A percentile compares a stretch with the other conserved stretches of the same genome.
Evolutionary conservation across 768 basidiomycete species (phyloP).

Genomic region (Psilocybe azurescens): DNA sequence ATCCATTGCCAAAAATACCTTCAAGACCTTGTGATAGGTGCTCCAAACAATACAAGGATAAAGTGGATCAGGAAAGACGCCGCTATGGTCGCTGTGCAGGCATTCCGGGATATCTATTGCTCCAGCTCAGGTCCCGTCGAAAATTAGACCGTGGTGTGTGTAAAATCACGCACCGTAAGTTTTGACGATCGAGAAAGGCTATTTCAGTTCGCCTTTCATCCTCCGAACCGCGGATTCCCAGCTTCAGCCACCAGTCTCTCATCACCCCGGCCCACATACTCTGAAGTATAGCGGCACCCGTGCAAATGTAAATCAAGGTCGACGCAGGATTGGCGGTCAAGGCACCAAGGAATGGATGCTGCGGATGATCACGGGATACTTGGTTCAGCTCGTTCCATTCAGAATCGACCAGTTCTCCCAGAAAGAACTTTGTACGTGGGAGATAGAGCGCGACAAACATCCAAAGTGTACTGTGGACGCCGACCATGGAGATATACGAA

Average conservation of each 20-base stretch:
- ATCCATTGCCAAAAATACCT: conserved; percentile 9
- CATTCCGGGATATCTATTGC: conserved; percentile 53
- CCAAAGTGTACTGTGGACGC: conserved; percentile 70
- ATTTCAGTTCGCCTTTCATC: conserved; percentile 49
- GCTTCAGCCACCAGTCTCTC: conserved; percentile 59
- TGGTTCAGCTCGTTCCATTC: conserved; percentile 34
- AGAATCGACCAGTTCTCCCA: conserved; percentile 42
- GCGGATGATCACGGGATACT: conserved; percentile 64
- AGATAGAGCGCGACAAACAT: conserved; percentile 70
- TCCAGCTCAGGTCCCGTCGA: conserved; percentile 9
- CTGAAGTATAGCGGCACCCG: conserved; percentile 60
- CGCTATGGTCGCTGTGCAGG: conserved; percentile 57
- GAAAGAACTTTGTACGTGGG: conserved; percentile 56
- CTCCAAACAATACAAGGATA: conserved; percentile 73
- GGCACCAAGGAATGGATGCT: conserved; percentile 70
- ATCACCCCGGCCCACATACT: conserved; percentile 79
- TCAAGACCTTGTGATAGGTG: conserved; percentile 65
- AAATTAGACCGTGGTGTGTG: neutral
- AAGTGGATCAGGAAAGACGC: conserved; percentile 52
- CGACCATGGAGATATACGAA: conserved; percentile 68
- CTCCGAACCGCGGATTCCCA: conserved; percentile 42
- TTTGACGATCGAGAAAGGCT: conserved; percentile 39
- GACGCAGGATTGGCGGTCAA: conserved; percentile 64
- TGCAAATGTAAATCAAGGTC: conserved; percentile 62
- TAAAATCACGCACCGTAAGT: conserved; percentile 40